Evolutionary conservation across 768 basidiomycete genomes (phyloP).

Genomic region (Tulasnella sp.): DNA sequence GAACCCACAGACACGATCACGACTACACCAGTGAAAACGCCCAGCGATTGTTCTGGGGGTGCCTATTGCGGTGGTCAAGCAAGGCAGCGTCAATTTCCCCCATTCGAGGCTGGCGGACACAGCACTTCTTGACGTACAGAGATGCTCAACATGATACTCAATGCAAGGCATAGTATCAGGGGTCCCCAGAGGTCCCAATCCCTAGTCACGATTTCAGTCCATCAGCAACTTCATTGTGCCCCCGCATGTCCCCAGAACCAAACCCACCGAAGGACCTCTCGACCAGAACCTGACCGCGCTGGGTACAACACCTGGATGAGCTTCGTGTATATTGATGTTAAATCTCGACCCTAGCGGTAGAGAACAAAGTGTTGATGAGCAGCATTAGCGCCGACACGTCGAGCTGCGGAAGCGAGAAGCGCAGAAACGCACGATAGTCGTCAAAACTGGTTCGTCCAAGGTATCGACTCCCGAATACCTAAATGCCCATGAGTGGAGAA

Average conservation of each 20-base stretch:
- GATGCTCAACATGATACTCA: slow-evolving; percentile 80
- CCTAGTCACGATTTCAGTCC: slow-evolving; percentile 39
- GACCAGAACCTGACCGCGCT: slow-evolving; percentile 56
- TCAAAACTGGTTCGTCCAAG: slow-evolving; percentile 84
- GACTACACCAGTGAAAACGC: slow-evolving; percentile 90
- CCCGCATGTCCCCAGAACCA: neutral
- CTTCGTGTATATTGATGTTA: slow-evolving; percentile 87
- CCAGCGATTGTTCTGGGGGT: slow-evolving; percentile 73
- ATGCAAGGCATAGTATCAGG: slow-evolving; percentile 69
- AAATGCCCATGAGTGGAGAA: neutral
- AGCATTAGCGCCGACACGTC: slow-evolving; percentile 7
- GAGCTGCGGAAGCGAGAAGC: neutral
- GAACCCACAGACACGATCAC: slow-evolving; percentile 90
- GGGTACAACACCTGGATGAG: slow-evolving; percentile 92
- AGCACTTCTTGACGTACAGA: slow-evolving; percentile 49
- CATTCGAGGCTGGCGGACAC: slow-evolving; percentile 7
- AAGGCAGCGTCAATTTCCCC: no score
- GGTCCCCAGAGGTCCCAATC: slow-evolving; percentile 99
- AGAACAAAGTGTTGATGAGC: neutral
- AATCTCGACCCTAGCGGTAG: slow-evolving; percentile 68
- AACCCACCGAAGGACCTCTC: slow-evolving; percentile 74
- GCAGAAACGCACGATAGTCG: slow-evolving; percentile 67
- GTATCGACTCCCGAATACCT: slow-evolving; percentile 84
- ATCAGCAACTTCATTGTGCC: slow-evolving; percentile 13
- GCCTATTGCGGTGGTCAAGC: slow-evolving; percentile 55